Evolutionary conservation across 371 early-diverging fungal species (phyloP), one percentile per base, ranked within the genome.

Genomic region (Mortierella sp.): DNA sequence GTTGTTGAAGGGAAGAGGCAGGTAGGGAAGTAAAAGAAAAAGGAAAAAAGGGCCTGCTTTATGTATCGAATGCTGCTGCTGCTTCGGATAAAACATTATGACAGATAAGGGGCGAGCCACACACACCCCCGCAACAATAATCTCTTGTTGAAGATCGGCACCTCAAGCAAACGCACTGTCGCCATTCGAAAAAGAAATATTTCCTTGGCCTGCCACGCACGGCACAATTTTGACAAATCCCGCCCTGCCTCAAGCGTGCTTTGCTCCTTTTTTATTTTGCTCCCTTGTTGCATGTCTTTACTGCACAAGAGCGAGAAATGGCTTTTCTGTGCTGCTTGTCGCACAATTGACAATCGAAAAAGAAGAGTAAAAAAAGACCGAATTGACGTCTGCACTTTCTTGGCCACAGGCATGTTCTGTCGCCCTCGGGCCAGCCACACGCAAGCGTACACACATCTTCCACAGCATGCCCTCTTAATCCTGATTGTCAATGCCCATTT

Each of bases 171-270:
- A 19, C 24, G 64, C 40, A 64, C 40, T 21, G 40, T 37, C 37
- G 37, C 64, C 37, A 37, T 37, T 34, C 37, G 37, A 64, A 8
- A 37, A 64, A 21, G 1, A 11, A 26, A 13, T 13, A 19, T 6
- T 2, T n/a, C 26, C 21, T 43, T 24, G 26, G 3, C 24, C 24
- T 43, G 8, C 5, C 55, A n/a, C 34, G 19, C 69, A 50, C 78
- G 78, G 78, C 67, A 78, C 73, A 78, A 73, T 78, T 78, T 78
- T 78, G 64, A 78, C 73, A 73, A 78, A 78, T 75, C 61, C n/a
- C 31, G 6, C 34, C 61, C 61, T 31, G 28, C 43, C 43, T 40
- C 4, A 40, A 40, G 43, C 43, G 2, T 40, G 4, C 57, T 28
- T 57, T 11, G 31, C 31, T 31, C 59, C 28, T 31, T 59, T 31